Percentiles rank a stretch among this genome's conserved stretches.
phyloP scores from a whole-genome alignment of 208 protist genomes.

The Crithidia brevicula region DNA sequence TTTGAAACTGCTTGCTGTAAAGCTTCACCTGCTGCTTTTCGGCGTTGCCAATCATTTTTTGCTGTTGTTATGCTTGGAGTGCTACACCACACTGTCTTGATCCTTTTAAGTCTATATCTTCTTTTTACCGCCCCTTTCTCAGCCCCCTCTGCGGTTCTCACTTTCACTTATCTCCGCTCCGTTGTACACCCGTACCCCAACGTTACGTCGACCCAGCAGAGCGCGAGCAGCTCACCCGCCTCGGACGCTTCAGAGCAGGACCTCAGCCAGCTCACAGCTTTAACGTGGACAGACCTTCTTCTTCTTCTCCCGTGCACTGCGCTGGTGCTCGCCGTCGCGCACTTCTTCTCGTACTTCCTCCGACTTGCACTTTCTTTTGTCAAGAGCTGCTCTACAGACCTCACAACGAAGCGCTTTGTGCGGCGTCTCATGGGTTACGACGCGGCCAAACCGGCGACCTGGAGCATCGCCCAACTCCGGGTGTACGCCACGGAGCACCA shows the following conservation, averaged over 20 bases:
- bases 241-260: too few relatives aligned
- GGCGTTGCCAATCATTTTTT: not conserved
- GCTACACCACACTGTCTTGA: slow-evolving; percentile 11
- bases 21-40: not conserved
- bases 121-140: slow-evolving; percentile 2
- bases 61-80: slow-evolving; percentile 15
- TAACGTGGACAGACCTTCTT: not conserved
- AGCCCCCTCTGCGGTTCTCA: slow-evolving; percentile 1
- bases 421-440: slow-evolving; percentile 25
- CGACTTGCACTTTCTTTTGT: not conserved
- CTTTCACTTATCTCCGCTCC: slow-evolving; percentile 11
- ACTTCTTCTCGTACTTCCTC: not conserved
- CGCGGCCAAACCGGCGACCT: slow-evolving; percentile 49
- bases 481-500: slow-evolving; percentile 40
- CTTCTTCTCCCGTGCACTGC: not conserved
- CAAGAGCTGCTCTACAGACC: not conserved
- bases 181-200: slow-evolving; percentile 5
- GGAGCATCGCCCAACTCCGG: slow-evolving; percentile 47
- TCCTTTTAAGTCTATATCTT: not conserved
- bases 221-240: too few relatives aligned
- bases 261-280: not conserved
- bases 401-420: slow-evolving; percentile 1
- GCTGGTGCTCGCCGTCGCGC: not conserved
- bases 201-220: not conserved
- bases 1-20: slow-evolving; percentile 3